Evolutionary conservation across 2,329 filamentous ascomycete genomes (phyloP).

Genomic region (Ascochyta fabae): DNA sequence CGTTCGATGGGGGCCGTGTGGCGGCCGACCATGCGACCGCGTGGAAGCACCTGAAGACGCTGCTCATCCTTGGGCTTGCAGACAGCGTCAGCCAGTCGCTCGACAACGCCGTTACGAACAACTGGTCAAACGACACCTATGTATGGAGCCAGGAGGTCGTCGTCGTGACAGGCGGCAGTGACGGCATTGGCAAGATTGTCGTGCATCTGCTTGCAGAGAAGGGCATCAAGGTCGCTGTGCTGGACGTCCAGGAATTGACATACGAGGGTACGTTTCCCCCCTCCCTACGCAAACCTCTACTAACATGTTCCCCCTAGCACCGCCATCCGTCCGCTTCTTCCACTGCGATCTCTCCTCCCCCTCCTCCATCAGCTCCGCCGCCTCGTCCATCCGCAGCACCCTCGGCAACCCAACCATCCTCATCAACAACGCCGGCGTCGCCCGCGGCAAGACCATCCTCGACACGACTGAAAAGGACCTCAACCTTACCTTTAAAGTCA

Average conservation of each 20-base stretch:
- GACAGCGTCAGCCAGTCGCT: conserved; percentile 59
- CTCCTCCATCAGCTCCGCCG: conserved; percentile 59
- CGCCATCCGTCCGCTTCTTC: conserved; percentile 68
- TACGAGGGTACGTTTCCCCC: conserved; percentile 51
- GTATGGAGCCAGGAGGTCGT: conserved; percentile 74
- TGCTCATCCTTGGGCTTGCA: conserved; percentile 61
- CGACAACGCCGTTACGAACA: conserved; percentile 59
- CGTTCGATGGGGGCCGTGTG: conserved; percentile 65
- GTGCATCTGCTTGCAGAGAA: conserved; percentile 69
- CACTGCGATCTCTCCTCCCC: conserved; percentile 72
- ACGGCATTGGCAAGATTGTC: conserved; percentile 73
- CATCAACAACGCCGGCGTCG: conserved; percentile 75
- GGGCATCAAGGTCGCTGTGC: conserved; percentile 71
- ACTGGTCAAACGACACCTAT: conserved; percentile 62
- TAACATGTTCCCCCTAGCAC: conserved; percentile 41
- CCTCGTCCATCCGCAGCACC: conserved; percentile 59
- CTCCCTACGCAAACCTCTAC: background rate
- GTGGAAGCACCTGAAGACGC: conserved; percentile 60
- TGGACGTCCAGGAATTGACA: conserved; percentile 71
- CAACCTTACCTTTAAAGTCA: conserved; percentile 74
- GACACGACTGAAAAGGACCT: conserved; percentile 64
- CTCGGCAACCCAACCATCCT: conserved; percentile 72
- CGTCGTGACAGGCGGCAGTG: conserved; percentile 75
- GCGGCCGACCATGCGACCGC: conserved; percentile 57
- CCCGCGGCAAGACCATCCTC: conserved; percentile 67